phyloP scores from a whole-genome alignment of 441 rosid genomes.

The Aleurites moluccanus region DNA sequence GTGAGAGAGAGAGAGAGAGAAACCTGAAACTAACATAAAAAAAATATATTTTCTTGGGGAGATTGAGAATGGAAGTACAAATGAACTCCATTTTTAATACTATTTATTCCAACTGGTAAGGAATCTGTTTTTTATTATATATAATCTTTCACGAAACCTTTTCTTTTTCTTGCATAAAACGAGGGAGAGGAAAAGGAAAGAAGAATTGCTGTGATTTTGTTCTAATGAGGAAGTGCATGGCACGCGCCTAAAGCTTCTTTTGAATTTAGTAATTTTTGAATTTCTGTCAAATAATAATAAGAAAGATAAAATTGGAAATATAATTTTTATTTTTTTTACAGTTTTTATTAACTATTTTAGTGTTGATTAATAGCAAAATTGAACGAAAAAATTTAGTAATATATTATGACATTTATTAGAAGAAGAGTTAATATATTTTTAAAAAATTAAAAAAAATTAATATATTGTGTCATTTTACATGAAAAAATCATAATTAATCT shows the following conservation, averaged over 20 bases:
- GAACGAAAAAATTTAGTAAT: too few species aligned
- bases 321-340: too few species aligned
- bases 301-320: too few species aligned
- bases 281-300: too few species aligned
- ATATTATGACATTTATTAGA: too few species aligned
- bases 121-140: neutral
- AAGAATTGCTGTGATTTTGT: neutral
- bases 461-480: too few species aligned
- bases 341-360: too few species aligned
- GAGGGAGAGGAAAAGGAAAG: neutral
- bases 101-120: neutral
- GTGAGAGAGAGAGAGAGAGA: neutral
- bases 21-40: neutral
- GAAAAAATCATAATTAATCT: too few species aligned
- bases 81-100: conserved; percentile 20
- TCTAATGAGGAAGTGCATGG: neutral
- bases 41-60: conserved; percentile 11
- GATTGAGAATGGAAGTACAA: conserved; percentile 33
- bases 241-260: neutral
- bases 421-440: too few species aligned
- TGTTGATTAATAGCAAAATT: too few species aligned
- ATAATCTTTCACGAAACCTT: neutral
- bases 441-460: too few species aligned
- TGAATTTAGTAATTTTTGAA: too few species aligned
- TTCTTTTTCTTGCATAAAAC: conserved; percentile 1